phyloP scores from a whole-genome alignment of 495 filamentous ascomycete genomes.

The Talaromyces nanjingensis region DNA sequence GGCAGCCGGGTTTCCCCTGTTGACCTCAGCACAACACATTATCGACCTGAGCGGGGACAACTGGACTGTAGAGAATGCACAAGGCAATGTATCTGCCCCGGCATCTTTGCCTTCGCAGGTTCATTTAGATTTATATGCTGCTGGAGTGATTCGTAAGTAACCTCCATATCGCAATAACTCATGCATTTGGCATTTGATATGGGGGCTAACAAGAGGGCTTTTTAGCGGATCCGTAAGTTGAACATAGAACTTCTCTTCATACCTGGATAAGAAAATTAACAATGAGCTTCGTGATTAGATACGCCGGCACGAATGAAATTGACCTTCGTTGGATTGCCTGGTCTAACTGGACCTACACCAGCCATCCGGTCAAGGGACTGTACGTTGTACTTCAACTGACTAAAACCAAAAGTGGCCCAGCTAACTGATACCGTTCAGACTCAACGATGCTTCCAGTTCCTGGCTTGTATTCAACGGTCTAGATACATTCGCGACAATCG shows the following conservation, averaged over 20 bases:
- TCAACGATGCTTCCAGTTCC: slow-evolving; percentile 23
- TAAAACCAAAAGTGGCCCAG: background rate
- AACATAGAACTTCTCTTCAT: background rate
- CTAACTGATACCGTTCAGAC: slow-evolving; percentile 16
- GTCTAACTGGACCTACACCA: slow-evolving; percentile 61
- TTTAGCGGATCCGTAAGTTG: slow-evolving; percentile 44
- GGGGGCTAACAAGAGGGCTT: background rate
- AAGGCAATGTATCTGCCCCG: slow-evolving; percentile 48
- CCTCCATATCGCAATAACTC: background rate
- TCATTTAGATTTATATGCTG: slow-evolving; percentile 53
- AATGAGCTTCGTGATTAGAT: slow-evolving; percentile 18
- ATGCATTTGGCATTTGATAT: background rate
- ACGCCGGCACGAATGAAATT: slow-evolving; percentile 55
- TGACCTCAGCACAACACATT: slow-evolving; percentile 27
- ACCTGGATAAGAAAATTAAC: background rate
- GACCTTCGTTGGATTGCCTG: slow-evolving; percentile 53
- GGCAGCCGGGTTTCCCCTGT: slow-evolving; percentile 2
- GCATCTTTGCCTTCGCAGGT: slow-evolving; percentile 56
- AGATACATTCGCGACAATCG: slow-evolving; percentile 58
- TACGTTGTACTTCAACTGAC: slow-evolving; percentile 16
- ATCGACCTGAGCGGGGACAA: slow-evolving; percentile 42
- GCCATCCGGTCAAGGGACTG: slow-evolving; percentile 39
- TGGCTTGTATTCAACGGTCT: slow-evolving; percentile 60
- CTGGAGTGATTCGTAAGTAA: slow-evolving; percentile 39
- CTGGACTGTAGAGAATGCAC: slow-evolving; percentile 51